These are phyloP conservation scores for Phytophthora nicotianae DNA, from an alignment of 352 stramenopile genomes.

Conservation along the genomic window DNA sequence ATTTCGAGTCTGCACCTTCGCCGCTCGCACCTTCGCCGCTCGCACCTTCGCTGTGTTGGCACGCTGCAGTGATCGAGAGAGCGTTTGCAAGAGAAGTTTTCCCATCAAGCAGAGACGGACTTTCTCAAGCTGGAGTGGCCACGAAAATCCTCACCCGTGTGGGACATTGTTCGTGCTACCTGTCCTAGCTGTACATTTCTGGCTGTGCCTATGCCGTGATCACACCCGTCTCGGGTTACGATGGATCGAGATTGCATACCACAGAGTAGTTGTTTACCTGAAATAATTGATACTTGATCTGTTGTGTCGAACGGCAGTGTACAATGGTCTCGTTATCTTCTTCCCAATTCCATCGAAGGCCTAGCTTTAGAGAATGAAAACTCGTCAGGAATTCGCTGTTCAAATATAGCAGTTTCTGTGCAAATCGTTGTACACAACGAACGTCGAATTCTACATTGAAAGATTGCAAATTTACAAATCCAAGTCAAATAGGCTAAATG, in stretches of 20 bases:
- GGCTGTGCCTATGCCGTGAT: constrained; percentile 7
- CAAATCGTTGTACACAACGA: too few relatives aligned
- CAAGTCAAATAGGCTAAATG: too few relatives aligned
- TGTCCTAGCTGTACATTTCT: constrained; percentile 9
- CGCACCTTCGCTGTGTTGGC: constrained; percentile 2
- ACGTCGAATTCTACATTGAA: too few relatives aligned
- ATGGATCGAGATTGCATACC: constrained; percentile 23
- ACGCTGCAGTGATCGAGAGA: constrained; percentile 4
- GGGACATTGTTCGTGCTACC: constrained; percentile 21
- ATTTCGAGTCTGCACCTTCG: constrained; percentile 11
- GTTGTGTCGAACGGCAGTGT: constrained; percentile 8
- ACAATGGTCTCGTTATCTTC: neutral
- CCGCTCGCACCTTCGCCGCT: constrained; percentile 2
- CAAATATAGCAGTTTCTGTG: too few relatives aligned
- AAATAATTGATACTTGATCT: neutral
- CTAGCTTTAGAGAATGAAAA: neutral
- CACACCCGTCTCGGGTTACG: constrained; percentile 12
- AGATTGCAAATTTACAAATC: too few relatives aligned
- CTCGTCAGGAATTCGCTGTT: too few relatives aligned
- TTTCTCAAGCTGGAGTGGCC: constrained; percentile 24
- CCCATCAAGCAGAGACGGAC: constrained; percentile 21
- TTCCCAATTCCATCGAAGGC: too few relatives aligned
- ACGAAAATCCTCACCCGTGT: constrained; percentile 4
- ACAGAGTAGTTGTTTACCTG: neutral
- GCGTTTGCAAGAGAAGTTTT: constrained; percentile 7